phyloP scores from a whole-genome alignment of 768 basidiomycete species.

The Suillus discolor region DNA sequence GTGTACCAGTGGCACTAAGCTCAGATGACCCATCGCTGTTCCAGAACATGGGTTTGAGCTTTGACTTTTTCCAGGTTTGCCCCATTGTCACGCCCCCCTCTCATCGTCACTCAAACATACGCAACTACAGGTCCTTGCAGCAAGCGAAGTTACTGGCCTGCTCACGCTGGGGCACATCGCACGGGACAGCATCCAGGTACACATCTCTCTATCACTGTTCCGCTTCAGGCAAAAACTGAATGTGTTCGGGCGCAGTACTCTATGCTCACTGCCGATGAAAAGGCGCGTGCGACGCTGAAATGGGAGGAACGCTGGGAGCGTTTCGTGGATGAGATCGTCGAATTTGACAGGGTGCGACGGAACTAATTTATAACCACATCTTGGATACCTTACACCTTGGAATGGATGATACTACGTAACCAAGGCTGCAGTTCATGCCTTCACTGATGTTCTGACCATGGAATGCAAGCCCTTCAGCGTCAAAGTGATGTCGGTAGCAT shows the following conservation, averaged over 20 bases:
- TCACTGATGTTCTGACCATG: slow-evolving; percentile 70
- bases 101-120: not conserved
- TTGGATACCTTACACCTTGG: slow-evolving; percentile 54
- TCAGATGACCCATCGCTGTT: slow-evolving; percentile 81
- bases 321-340: slow-evolving; percentile 43
- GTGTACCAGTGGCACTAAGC: slow-evolving; percentile 68
- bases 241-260: slow-evolving; percentile 45
- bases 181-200: slow-evolving; percentile 64
- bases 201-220: slow-evolving; percentile 2
- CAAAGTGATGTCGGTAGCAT: slow-evolving; percentile 67
- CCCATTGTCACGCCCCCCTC: not conserved
- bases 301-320: slow-evolving; percentile 54
- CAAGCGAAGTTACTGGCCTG: slow-evolving; percentile 68
- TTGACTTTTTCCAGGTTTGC: slow-evolving; percentile 74
- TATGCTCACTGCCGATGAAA: slow-evolving; percentile 48
- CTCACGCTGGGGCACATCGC: slow-evolving; percentile 64
- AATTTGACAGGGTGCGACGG: not conserved
- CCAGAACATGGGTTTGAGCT: slow-evolving; percentile 77
- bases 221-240: not conserved
- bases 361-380: not conserved
- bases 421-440: slow-evolving; percentile 58
- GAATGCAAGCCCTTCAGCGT: slow-evolving; percentile 76
- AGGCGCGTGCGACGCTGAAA: slow-evolving; percentile 38
- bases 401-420: slow-evolving; percentile 57
- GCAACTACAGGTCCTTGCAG: slow-evolving; percentile 56